Conservation (phyloP, 2,329 filamentous ascomycete species). For the Didymella pinodella region DNA sequence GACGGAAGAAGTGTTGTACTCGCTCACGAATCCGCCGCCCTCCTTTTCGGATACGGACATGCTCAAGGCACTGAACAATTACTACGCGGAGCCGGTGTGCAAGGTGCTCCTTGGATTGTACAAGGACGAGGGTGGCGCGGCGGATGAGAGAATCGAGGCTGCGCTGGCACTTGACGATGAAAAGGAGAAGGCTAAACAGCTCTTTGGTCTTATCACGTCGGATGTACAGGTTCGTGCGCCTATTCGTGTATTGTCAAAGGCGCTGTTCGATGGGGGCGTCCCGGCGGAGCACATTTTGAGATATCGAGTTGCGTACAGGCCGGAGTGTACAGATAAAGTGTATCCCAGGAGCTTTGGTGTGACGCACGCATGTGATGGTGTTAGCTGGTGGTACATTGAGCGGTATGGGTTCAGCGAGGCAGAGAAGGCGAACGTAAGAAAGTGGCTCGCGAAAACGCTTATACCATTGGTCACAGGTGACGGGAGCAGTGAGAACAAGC, state of each 20-base stretch:
- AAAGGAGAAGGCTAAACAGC: slow-evolving; percentile 4
- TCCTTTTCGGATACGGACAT: slow-evolving; percentile 6
- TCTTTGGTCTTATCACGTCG: slow-evolving; percentile 16
- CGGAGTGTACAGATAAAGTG: slow-evolving; percentile 11
- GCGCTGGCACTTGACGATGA: background rate
- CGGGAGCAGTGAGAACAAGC: background rate
- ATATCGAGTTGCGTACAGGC: slow-evolving; percentile 16
- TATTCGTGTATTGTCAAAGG: slow-evolving; percentile 13
- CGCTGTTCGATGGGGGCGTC: slow-evolving; percentile 11
- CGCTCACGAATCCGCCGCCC: slow-evolving; percentile 12
- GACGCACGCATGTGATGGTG: slow-evolving; percentile 13
- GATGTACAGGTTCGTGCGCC: slow-evolving; percentile 19
- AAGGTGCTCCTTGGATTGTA: slow-evolving; percentile 7
- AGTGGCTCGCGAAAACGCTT: slow-evolving; percentile 6
- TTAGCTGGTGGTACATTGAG: slow-evolving; percentile 16
- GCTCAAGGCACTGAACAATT: slow-evolving; percentile 15
- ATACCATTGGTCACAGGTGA: slow-evolving; percentile 5
- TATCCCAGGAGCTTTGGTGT: slow-evolving; percentile 13
- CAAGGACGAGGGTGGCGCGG: slow-evolving; percentile 4
- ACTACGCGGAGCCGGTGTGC: slow-evolving; percentile 13
- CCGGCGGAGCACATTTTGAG: slow-evolving; percentile 8
- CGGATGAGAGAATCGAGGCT: slow-evolving; percentile 1
- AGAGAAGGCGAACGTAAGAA: slow-evolving; percentile 4
- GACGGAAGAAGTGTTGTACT: slow-evolving; percentile 12
- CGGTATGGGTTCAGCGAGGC: slow-evolving; percentile 10